These are phyloP conservation scores for Acer negundo DNA, from an alignment of 345 rosid genomes.

Conservation along the genomic window DNA sequence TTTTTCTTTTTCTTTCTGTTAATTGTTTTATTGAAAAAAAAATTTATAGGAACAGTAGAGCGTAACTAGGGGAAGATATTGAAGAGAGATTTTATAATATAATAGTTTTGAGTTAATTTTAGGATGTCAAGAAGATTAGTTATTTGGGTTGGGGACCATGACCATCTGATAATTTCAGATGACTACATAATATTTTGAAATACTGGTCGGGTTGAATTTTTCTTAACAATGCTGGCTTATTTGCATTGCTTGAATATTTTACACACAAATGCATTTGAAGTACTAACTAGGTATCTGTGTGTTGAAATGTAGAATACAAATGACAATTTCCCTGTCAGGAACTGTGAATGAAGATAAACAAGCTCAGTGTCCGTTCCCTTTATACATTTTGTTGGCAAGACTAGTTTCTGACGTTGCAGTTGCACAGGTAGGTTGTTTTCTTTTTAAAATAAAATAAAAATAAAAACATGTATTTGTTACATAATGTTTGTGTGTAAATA, in stretches of 20 bases:
- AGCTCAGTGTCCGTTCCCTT: constrained; percentile 62
- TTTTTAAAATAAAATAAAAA: background rate
- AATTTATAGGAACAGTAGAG: too few relatives aligned
- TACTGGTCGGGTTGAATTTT: background rate
- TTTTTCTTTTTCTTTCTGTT: too few relatives aligned
- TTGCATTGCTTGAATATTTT: constrained; percentile 16
- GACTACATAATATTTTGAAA: background rate
- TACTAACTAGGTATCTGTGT: constrained; percentile 29
- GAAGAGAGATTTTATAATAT: too few relatives aligned
- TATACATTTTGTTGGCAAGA: constrained; percentile 82
- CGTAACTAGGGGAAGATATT: too few relatives aligned
- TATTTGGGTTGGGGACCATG: background rate
- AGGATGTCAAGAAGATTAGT: background rate
- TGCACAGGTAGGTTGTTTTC: constrained; percentile 57
- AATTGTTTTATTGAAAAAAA: too few relatives aligned
- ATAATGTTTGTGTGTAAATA: background rate
- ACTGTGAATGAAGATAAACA: constrained; percentile 52
- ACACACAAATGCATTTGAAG: constrained; percentile 6
- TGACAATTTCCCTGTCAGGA: constrained; percentile 60
- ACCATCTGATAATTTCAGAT: background rate
- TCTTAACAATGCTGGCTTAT: constrained; percentile 10
- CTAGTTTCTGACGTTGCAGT: constrained; percentile 52
- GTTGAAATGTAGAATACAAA: constrained; percentile 65
- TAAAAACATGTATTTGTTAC: background rate
- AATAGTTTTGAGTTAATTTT: too few relatives aligned